Evolutionary conservation across 148 eudicot genomes (phyloP).

Genomic region (Simmondsia chinensis): DNA sequence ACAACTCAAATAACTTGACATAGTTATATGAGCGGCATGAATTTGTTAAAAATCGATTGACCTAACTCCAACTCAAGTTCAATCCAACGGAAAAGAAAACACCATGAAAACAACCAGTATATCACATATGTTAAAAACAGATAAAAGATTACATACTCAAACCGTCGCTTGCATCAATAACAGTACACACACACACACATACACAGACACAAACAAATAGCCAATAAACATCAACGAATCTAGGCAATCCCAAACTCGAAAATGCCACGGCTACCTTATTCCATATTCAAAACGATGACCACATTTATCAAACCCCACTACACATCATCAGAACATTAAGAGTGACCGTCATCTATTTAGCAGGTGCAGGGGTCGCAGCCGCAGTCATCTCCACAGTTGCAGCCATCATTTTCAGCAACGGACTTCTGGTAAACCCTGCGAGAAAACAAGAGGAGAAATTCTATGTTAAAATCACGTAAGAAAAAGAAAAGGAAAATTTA

Average conservation of each 20-base stretch:
- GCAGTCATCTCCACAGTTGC: conserved; percentile 52
- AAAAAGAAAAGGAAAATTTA: too few relatives aligned
- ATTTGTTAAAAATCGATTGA: too few relatives aligned
- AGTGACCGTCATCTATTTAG: background rate
- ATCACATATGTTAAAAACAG: background rate
- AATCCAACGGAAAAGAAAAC: too few relatives aligned
- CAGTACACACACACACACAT: conserved; percentile 4
- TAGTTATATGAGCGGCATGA: too few relatives aligned
- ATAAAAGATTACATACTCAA: too few relatives aligned
- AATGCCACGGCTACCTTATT: conserved; percentile 8
- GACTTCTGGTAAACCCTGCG: background rate
- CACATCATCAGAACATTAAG: background rate
- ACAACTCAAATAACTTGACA: too few relatives aligned
- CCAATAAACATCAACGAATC: conserved; percentile 9
- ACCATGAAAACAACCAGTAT: too few relatives aligned
- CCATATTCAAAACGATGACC: conserved; percentile 4
- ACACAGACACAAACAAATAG: background rate
- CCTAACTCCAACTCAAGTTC: too few relatives aligned
- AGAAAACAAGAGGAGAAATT: too few relatives aligned
- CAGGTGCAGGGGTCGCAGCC: conserved; percentile 46
- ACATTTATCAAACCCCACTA: background rate
- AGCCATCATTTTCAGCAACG: conserved; percentile 26
- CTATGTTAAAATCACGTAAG: too few relatives aligned
- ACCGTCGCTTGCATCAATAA: too few relatives aligned
- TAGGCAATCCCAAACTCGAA: background rate